These are phyloP conservation scores for Raddia distichophylla DNA, from an alignment of 176 grass and related monocot species.

Conservation along the genomic window DNA sequence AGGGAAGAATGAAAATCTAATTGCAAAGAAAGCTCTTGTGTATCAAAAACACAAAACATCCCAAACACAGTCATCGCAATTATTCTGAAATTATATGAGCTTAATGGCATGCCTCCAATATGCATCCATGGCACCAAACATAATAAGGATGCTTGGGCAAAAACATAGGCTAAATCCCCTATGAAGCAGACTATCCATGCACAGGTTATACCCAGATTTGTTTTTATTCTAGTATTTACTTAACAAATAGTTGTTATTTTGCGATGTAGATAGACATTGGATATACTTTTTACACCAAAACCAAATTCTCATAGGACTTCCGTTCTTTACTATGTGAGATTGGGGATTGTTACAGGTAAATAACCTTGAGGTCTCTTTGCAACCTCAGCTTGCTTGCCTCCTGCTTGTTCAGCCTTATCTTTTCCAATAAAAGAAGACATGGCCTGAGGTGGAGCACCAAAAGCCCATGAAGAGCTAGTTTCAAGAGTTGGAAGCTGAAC, in stretches of 20 bases:
- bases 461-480: constrained; percentile 87
- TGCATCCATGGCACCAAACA: constrained; percentile 22
- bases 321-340: not conserved
- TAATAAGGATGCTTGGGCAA: not conserved
- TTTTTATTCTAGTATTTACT: constrained; percentile 12
- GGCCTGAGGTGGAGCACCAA: constrained; percentile 55
- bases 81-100: constrained; percentile 17
- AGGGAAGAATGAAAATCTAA: not conserved
- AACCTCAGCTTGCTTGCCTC: constrained; percentile 50
- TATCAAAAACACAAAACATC: not conserved
- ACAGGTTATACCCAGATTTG: constrained; percentile 13
- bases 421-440: constrained; percentile 48
- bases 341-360: constrained; percentile 1
- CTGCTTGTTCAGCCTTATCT: constrained; percentile 51
- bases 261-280: not conserved
- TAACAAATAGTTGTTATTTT: constrained; percentile 8
- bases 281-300: not conserved
- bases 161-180: constrained; percentile 22
- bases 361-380: constrained; percentile 68
- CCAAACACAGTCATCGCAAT: constrained; percentile 18
- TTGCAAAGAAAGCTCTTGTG: not conserved
- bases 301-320: not conserved
- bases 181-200: constrained; percentile 11
- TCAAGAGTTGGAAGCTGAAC: constrained; percentile 87
- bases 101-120: constrained; percentile 3